Percentiles rank a stretch among this genome's conserved stretches.
phyloP scores from a whole-genome alignment of 495 filamentous ascomycete species.

The Bryoglossum gracile region DNA sequence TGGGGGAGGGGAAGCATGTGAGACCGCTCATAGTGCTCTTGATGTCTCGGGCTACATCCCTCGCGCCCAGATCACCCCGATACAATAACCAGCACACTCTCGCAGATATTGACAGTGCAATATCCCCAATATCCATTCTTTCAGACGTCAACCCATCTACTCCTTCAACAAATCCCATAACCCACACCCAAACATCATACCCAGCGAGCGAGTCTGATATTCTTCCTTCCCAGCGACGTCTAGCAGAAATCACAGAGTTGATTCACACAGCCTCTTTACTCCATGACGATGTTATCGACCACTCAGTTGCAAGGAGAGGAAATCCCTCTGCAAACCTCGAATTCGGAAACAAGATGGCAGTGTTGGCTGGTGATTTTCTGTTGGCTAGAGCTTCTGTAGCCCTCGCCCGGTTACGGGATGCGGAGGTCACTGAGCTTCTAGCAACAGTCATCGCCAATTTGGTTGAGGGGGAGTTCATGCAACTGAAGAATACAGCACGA shows the following conservation, averaged over 20 bases:
- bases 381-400: constrained; percentile 90
- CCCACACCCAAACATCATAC: constrained; percentile 39
- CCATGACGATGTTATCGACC: constrained; percentile 97
- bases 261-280: constrained; percentile 95
- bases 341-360: constrained; percentile 98
- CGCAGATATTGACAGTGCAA: constrained; percentile 60
- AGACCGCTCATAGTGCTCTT: constrained; percentile 88
- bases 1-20: constrained; percentile 92
- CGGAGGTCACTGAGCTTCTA: constrained; percentile 88
- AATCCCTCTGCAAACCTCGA: constrained; percentile 82
- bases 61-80: constrained; percentile 58
- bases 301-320: constrained; percentile 73
- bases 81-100: constrained; percentile 30
- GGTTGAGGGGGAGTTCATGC: constrained; percentile 99
- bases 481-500: constrained; percentile 87
- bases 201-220: constrained; percentile 59
- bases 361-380: constrained; percentile 91
- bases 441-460: constrained; percentile 96
- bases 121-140: constrained; percentile 69
- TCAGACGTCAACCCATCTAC: constrained; percentile 74
- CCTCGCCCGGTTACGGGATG: constrained; percentile 79
- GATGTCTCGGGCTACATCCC: constrained; percentile 86
- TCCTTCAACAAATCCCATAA: constrained; percentile 36
- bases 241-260: constrained; percentile 94
- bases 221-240: constrained; percentile 81